A percentile compares a stretch with the other conserved stretches of the same genome.
Evolutionary conservation across 2,329 filamentous ascomycete genomes (phyloP).

Genomic region (Talaromyces marneffei): DNA sequence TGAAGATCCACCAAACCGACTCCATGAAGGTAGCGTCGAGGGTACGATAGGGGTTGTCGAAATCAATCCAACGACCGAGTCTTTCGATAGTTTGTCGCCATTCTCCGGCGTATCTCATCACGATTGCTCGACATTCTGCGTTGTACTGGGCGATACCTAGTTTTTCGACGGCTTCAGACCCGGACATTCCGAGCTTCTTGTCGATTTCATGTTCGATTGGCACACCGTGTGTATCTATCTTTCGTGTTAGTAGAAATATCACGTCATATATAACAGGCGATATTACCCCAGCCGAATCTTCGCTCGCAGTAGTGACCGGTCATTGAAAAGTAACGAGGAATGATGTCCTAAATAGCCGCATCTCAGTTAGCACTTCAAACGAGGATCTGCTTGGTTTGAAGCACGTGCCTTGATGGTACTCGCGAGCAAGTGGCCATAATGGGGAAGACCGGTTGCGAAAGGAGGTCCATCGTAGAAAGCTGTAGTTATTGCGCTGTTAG

Average conservation of each 20-base stretch:
- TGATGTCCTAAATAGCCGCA: slow-evolving; percentile 59
- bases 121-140: slow-evolving; percentile 81
- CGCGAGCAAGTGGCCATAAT: slow-evolving; percentile 73
- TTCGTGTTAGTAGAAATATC: background rate
- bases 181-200: slow-evolving; percentile 86
- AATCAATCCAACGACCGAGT: slow-evolving; percentile 92
- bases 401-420: slow-evolving; percentile 73
- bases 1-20: slow-evolving; percentile 94
- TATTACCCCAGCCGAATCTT: slow-evolving; percentile 72
- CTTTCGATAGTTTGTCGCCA: slow-evolving; percentile 86
- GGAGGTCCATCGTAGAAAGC: slow-evolving; percentile 91
- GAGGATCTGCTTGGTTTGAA: background rate
- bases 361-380: background rate
- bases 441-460: slow-evolving; percentile 65
- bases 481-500: background rate
- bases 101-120: slow-evolving; percentile 82
- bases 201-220: slow-evolving; percentile 97
- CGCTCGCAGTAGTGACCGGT: slow-evolving; percentile 89
- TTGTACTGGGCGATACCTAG: slow-evolving; percentile 88
- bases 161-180: slow-evolving; percentile 78
- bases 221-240: slow-evolving; percentile 73
- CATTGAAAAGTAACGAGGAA: slow-evolving; percentile 96
- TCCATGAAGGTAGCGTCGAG: slow-evolving; percentile 98
- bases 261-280: background rate
- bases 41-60: slow-evolving; percentile 92